Evolutionary conservation across 2,329 filamentous ascomycete species (phyloP), one percentile per base, ranked within the genome.

Genomic region (Colletotrichum sp.): DNA sequence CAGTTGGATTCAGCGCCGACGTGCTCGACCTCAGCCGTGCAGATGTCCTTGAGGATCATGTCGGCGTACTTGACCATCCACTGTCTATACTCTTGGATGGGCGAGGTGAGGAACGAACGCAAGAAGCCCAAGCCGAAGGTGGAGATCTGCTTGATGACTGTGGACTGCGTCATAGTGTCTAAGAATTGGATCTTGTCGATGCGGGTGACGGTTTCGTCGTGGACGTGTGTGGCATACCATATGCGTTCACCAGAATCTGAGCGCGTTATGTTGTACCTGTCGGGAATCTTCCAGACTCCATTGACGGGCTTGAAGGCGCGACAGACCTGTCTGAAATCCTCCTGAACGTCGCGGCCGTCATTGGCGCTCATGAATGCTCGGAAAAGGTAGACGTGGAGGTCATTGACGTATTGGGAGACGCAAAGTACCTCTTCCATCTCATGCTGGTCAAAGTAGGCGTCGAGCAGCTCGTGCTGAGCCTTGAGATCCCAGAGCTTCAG

Each of bases 391-490:
- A 24, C 28, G 22, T 68, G 52, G 10, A 60, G n/a, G 24, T 59
- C 52, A 16, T 18, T 22, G 52, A 63, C 22, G 36, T 72, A 72
- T 26, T 68, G 16, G 4, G 36, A 66, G 6, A 68, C 71, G 28
- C 64, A 68, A 18, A 63, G 36, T 7, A 72, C 15, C 28, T 72
- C 71, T 30, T 72, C 71, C 16, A 69, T n/a, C 64, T 72, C 71
- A 65, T 66, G 68, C 10, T 55, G 22, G 22, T 72, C 55, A 10
- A 69, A 72, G 8, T 26, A 18, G 10, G 22, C 8, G 5, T 5
- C 4, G n/a, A 72, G 39, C 9, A 72, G 36, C 18, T 4, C 4
- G 8, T 26, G 9, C 36, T 68, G 71, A 28, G 60, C 15, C 32
- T 18, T 5, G n/a, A 68, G 12, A 30, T 7, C 28, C 18, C 9